Evolutionary conservation across 1,284 basidiomycete species (phyloP).

Genomic region (Chiua sp.): DNA sequence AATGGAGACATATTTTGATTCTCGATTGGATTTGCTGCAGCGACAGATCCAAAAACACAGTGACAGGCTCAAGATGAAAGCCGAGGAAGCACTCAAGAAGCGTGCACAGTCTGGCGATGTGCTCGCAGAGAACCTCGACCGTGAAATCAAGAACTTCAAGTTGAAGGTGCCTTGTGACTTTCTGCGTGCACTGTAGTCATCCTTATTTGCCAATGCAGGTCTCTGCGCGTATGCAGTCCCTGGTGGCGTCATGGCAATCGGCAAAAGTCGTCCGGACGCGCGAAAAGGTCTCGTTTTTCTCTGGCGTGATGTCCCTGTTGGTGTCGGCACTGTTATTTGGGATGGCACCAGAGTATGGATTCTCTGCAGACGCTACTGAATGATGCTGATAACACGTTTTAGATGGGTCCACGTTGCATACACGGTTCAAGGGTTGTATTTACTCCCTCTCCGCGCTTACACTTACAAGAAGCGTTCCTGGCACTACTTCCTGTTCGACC

Average conservation of each 20-base stretch:
- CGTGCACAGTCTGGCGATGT: conserved; percentile 70
- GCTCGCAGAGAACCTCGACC: conserved; percentile 78
- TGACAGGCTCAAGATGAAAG: conserved; percentile 79
- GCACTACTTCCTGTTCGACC: conserved; percentile 95
- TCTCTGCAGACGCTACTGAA: not conserved
- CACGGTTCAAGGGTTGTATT: conserved; percentile 75
- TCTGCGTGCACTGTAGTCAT: not conserved
- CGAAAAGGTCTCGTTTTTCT: conserved; percentile 91
- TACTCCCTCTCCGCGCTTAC: conserved; percentile 83
- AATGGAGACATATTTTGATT: conserved; percentile 91
- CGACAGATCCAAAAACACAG: conserved; percentile 87
- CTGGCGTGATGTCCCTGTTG: conserved; percentile 89
- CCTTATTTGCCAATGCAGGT: conserved; percentile 52
- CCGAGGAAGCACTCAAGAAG: conserved; percentile 73
- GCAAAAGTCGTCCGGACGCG: conserved; percentile 91
- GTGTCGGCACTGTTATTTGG: conserved; percentile 85
- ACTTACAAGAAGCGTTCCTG: conserved; percentile 87
- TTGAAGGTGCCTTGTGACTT: conserved; percentile 48
- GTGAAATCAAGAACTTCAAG: conserved; percentile 83
- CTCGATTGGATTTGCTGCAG: conserved; percentile 88
- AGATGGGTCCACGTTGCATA: conserved; percentile 84
- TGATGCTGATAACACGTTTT: conserved; percentile 15
- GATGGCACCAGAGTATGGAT: conserved; percentile 74
- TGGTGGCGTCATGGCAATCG: conserved; percentile 85
- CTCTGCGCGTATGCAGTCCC: conserved; percentile 70